A percentile compares a stretch with the other conserved stretches of the same genome.
Evolutionary conservation across 352 stramenopile genomes (phyloP).

Genomic region (Pythium grandisporangium): DNA sequence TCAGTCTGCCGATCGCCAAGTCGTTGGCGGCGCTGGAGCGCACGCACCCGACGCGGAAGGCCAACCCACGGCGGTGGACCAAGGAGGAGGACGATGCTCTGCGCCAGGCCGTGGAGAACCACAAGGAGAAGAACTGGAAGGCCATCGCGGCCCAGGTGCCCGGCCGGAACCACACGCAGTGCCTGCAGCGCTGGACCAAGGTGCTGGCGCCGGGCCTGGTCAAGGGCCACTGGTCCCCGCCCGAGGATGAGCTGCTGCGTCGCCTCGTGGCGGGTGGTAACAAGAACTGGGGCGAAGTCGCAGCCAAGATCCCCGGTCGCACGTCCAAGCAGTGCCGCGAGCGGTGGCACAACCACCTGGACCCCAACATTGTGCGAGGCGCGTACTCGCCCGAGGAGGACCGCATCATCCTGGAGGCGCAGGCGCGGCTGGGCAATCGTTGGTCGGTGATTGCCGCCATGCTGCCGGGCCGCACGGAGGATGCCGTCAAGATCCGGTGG

Average conservation of each 20-base stretch:
- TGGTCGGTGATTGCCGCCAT: constrained; percentile 88
- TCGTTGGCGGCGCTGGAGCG: constrained; percentile 17
- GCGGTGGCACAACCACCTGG: constrained; percentile 86
- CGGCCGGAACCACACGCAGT: constrained; percentile 87
- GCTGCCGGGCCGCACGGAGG: constrained; percentile 81
- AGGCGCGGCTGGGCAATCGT: constrained; percentile 78
- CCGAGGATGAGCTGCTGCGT: constrained; percentile 79
- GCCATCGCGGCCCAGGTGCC: constrained; percentile 83
- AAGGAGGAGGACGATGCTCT: constrained; percentile 86
- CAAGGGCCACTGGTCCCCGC: constrained; percentile 87
- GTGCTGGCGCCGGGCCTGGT: constrained; percentile 81
- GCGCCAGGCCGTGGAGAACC: constrained; percentile 71
- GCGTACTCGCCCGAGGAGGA: constrained; percentile 86
- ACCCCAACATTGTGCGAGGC: constrained; percentile 84
- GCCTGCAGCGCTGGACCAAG: constrained; percentile 88
- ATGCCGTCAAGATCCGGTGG: constrained; percentile 91
- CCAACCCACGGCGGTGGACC: constrained; percentile 77
- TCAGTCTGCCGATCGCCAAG: constrained; percentile 18
- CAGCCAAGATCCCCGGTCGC: constrained; percentile 72
- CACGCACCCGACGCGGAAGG: constrained; percentile 46
- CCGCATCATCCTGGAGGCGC: constrained; percentile 79
- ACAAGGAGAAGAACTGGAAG: constrained; percentile 90
- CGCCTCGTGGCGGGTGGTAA: constrained; percentile 73
- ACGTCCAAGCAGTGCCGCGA: constrained; percentile 89
- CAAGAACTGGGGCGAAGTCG: constrained; percentile 86